phyloP scores from a whole-genome alignment of 2,329 filamentous ascomycete genomes.

The Zelopaecilomyces penicillatus region DNA sequence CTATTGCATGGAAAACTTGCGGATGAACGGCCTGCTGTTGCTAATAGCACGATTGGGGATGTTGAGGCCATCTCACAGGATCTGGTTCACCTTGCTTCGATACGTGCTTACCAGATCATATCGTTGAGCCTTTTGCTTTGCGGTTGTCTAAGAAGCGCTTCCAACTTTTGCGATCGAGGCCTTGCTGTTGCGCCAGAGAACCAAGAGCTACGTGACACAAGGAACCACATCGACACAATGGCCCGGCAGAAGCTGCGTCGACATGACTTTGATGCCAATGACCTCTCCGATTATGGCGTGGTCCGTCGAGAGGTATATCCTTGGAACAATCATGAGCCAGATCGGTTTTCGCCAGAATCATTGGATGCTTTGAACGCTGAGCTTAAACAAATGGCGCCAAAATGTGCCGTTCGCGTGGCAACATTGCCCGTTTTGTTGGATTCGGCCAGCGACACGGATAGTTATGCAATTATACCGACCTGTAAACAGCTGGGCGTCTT shows the following conservation, averaged over 20 bases:
- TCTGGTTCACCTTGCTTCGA: conserved; percentile 42
- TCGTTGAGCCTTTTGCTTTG: conserved; percentile 52
- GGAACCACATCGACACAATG: conserved; percentile 44
- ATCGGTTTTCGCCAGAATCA: conserved; percentile 61
- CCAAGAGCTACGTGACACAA: conserved; percentile 45
- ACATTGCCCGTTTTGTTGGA: conserved; percentile 64
- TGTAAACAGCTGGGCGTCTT: conserved; percentile 83
- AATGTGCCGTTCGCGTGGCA: conserved; percentile 70
- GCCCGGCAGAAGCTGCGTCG: conserved; percentile 40
- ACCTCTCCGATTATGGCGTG: conserved; percentile 60
- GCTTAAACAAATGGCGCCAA: conserved; percentile 63
- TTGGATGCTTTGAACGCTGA: conserved; percentile 64
- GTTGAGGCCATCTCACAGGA: conserved; percentile 25
- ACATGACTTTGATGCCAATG: conserved; percentile 38
- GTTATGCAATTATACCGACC: conserved; percentile 44
- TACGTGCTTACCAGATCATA: conserved; percentile 51
- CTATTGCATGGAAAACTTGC: conserved; percentile 36
- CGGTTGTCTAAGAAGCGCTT: conserved; percentile 60
- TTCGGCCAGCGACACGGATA: conserved; percentile 41
- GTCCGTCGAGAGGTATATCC: conserved; percentile 65
- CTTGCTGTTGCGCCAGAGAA: conserved; percentile 47
- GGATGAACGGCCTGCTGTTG: conserved; percentile 24
- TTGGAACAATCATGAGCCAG: conserved; percentile 60
- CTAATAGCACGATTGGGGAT: conserved; percentile 24
- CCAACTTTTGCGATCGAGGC: conserved; percentile 56